Base-by-base conservation (phyloP, 2,329 filamentous ascomycete genomes). In the Sclerotinia spermophila region DNA sequence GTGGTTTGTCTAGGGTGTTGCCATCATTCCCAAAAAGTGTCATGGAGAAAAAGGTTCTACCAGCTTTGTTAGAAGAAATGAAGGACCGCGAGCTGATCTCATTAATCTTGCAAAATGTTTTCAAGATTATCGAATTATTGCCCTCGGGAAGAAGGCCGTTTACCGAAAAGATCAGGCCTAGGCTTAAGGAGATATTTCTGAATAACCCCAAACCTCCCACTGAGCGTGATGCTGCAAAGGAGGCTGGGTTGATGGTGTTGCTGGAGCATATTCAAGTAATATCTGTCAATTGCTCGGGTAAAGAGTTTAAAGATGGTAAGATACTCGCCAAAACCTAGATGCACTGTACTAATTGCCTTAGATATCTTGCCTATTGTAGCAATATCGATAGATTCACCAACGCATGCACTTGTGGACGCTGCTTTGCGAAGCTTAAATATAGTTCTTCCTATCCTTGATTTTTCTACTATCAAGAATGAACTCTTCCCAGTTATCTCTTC, bases 381-480 rank as follows among this genome's bases (percentile, higher is more conserved):
- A 69, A 84, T 94, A 11, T 93, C 93, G 0, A 86, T 99, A 69
- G 93, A 97, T 76, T 97, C 94, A 15, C 87, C 93, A 0, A 97
- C 94, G 0, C 96, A 97, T 75, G 91, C 92, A 1, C 85, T 99
- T 24, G 92, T 97, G 0, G 96, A 98, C 81, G 91, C 92, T 5
- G 90, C 94, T 3, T 84, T 99, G 21, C 87, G 91, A 65, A 92
- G 90, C 40, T 82, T 99, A 7, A 90, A 93, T 2, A 85, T 88
- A 1, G 87, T 97, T n/a, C 83, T 98, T 7, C 93, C 94, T 0
- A 89, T 96, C 3, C 88, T 99, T 11, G 96, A 99, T 81, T 98
- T 97, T 76, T 96, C 91, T 75, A 98, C 95, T 0, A 94, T 97
- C 77, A 99, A 98, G 81, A 96, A 97, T 76, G 95, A 98, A 73